Evolutionary conservation across 306 rosid genomes (phyloP), one percentile per base, ranked within the genome.

Genomic region (Vicia sativa): DNA sequence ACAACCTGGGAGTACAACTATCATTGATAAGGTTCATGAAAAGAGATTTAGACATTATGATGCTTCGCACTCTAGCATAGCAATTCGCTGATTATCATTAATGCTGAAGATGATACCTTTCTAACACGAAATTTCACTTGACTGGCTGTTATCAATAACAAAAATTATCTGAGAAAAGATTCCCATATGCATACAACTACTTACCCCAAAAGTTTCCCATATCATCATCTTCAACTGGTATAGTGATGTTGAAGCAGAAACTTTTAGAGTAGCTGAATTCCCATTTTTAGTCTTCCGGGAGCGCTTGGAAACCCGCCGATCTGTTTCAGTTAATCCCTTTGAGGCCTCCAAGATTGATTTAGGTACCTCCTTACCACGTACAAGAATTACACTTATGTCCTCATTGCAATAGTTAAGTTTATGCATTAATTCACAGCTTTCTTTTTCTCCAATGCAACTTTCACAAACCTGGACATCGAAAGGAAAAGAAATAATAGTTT

Each of bases 181-280:
- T n/a, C n/a, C n/a, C 34, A 62, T 25, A 76, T 35, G 54, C 14
- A 77, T 54, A 21, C 50, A 62, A 15, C 35, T 44, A 67, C 81
- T 55, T 87, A 92, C 98, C 91, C 98, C 98, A 84, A 92, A 92
- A 48, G 96, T 86, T 80, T 92, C 98, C 98, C 98, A 92, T 83
- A 92, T 87, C 96, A 92, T 92, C 98, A 92, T 89, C 67, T 92
- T 92, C 74, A 92, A 78, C 81, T 92, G 98, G 87, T 92, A 92
- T 45, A 92, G 34, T 3, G 98, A 66, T 37, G 98, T 92, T 45
- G 96, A 82, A 79, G 96, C 96, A 68, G 98, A 92, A 71, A 90
- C 98, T 78, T 85, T 87, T 4, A 92, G 81, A 83, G 73, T 86
- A 41, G 86, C 79, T 54, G 86, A 84, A 82, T 86, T 83, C 49